Conservation (phyloP, 192 early-diverging fungal genomes). For the Coemansia sp. region DNA sequence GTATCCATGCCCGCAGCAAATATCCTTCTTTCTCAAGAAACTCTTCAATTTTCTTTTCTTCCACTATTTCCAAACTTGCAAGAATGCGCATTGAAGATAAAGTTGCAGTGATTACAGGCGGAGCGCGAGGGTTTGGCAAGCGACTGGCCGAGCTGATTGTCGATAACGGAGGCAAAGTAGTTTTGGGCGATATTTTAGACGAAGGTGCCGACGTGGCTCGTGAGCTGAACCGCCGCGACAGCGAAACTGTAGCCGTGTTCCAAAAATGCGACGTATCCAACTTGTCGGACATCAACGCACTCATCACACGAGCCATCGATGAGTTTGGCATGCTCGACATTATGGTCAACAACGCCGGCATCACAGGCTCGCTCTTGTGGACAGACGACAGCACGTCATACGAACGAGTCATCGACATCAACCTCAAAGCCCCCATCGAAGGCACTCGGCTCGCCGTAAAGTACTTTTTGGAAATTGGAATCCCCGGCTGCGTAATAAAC, state of each 20-base stretch:
- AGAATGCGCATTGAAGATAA: constrained; percentile 54
- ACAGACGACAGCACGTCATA: constrained; percentile 53
- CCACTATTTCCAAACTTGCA: background rate
- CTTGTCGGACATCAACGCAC: constrained; percentile 27
- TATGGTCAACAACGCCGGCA: constrained; percentile 66
- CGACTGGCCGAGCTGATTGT: constrained; percentile 61
- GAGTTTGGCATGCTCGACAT: constrained; percentile 64
- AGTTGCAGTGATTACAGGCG: constrained; percentile 70
- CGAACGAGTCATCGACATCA: constrained; percentile 66
- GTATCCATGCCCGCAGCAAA: too few relatives aligned
- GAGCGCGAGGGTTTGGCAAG: constrained; percentile 67
- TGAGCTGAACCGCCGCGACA: constrained; percentile 27
- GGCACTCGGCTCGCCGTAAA: constrained; percentile 71
- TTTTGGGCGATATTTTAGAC: constrained; percentile 62
- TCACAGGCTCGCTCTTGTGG: constrained; percentile 51
- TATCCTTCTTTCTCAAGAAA: background rate
- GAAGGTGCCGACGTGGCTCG: constrained; percentile 46
- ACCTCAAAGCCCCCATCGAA: constrained; percentile 72
- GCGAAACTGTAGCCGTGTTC: constrained; percentile 36
- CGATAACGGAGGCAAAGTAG: constrained; percentile 63
- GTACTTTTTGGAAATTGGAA: constrained; percentile 55
- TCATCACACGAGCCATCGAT: constrained; percentile 43
- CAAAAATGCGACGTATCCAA: constrained; percentile 59
- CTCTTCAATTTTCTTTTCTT: background rate
- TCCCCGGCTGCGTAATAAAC: constrained; percentile 69